phyloP scores from a whole-genome alignment of 106 monocot species.

The Alisma plantagoaquatica region DNA sequence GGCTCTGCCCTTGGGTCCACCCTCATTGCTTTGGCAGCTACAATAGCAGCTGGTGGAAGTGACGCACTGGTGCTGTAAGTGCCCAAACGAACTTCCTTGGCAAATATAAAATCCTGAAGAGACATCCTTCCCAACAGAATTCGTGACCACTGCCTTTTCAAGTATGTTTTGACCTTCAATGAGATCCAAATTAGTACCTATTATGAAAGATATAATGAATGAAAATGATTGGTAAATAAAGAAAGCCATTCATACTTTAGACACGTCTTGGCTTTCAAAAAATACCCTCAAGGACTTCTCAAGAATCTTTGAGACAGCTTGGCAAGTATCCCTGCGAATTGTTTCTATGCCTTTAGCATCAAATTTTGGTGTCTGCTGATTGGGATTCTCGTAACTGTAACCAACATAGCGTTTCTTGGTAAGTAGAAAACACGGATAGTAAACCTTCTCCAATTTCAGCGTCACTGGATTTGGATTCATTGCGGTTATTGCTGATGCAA shows the following conservation, averaged over 20 bases:
- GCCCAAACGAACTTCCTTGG: slow-evolving; percentile 90
- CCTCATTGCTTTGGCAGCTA: slow-evolving; percentile 71
- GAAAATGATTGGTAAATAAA: not conserved
- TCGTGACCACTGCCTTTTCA: slow-evolving; percentile 77
- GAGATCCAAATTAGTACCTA: not conserved
- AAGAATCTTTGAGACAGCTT: slow-evolving; percentile 81
- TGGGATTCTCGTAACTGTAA: slow-evolving; percentile 76
- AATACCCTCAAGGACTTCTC: slow-evolving; percentile 71
- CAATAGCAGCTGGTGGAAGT: slow-evolving; percentile 92
- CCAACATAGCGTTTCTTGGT: slow-evolving; percentile 99
- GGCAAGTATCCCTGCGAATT: slow-evolving; percentile 87
- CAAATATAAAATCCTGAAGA: slow-evolving; percentile 90
- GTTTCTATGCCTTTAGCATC: slow-evolving; percentile 99
- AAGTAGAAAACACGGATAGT: slow-evolving; percentile 86
- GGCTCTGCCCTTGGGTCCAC: slow-evolving; percentile 69
- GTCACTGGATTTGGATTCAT: slow-evolving; percentile 94
- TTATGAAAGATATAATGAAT: not conserved
- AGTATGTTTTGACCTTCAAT: slow-evolving; percentile 64
- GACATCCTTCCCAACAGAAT: slow-evolving; percentile 75
- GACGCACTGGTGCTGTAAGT: slow-evolving; percentile 59
- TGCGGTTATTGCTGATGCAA: slow-evolving; percentile 66
- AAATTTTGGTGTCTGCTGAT: slow-evolving; percentile 59
- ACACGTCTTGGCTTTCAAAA: slow-evolving; percentile 65
- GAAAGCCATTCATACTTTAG: slow-evolving; percentile 49
- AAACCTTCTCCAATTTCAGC: slow-evolving; percentile 89